phyloP scores from a whole-genome alignment of 2,329 filamentous ascomycete species.

The Lasiodiplodia sp. region DNA sequence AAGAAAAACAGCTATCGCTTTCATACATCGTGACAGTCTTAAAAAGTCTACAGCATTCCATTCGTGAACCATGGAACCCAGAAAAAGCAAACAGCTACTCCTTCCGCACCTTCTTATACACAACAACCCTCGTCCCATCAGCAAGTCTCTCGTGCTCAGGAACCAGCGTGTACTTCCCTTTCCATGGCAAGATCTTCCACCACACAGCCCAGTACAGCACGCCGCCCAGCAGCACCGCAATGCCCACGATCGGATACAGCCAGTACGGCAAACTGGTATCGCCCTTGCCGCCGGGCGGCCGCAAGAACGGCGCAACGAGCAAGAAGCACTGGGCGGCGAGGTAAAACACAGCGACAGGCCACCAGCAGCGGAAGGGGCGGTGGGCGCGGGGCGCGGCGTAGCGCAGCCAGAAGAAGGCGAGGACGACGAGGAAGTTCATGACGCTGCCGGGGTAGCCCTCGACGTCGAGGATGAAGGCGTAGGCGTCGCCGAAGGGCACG shows the following conservation, averaged over 20 bases:
- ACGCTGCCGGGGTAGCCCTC: conserved; percentile 73
- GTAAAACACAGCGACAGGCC: conserved; percentile 64
- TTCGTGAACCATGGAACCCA: neutral
- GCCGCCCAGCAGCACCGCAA: conserved; percentile 64
- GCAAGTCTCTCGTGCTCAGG: conserved; percentile 66
- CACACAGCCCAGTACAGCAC: conserved; percentile 73
- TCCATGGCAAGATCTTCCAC: conserved; percentile 66
- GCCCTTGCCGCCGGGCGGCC: conserved; percentile 44
- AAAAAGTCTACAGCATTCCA: neutral
- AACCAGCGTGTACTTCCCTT: conserved; percentile 67
- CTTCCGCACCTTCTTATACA: conserved; percentile 38
- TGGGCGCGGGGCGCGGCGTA: conserved; percentile 65
- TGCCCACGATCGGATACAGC: conserved; percentile 61
- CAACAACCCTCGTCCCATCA: conserved; percentile 71
- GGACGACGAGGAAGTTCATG: conserved; percentile 63
- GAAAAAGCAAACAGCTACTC: neutral
- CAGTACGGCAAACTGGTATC: conserved; percentile 55
- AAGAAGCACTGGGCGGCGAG: conserved; percentile 62
- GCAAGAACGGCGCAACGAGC: conserved; percentile 67
- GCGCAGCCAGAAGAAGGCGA: conserved; percentile 68
- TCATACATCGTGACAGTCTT: neutral
- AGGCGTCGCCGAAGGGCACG: conserved; percentile 70
- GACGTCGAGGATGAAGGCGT: conserved; percentile 76
- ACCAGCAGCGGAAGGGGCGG: conserved; percentile 71
- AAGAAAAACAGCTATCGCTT: neutral